Conservation (phyloP, 1,284 basidiomycete genomes). For the Schizophyllum amplum region DNA sequence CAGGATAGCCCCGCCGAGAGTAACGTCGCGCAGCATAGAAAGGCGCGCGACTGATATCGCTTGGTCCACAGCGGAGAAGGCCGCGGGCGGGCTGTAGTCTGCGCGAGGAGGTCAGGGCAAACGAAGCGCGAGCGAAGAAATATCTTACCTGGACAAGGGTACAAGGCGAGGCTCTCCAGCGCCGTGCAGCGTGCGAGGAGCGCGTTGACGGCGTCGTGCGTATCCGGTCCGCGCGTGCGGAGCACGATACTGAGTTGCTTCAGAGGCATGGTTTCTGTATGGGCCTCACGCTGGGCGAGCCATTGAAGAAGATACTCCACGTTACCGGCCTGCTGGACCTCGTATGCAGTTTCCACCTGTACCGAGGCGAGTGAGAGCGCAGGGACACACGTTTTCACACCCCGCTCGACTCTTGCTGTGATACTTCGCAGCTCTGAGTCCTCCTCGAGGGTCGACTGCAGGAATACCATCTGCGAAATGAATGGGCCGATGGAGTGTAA, state of each 20-base stretch:
- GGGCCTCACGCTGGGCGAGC: background rate
- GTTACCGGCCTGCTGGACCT: background rate
- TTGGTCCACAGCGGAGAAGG: background rate
- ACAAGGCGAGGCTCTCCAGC: background rate
- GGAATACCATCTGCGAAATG: background rate
- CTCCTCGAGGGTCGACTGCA: background rate
- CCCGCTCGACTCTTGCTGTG: background rate
- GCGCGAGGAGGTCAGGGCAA: background rate
- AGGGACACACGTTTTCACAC: background rate
- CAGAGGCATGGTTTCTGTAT: background rate
- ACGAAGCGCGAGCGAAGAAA: background rate
- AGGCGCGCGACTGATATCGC: background rate
- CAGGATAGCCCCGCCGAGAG: background rate
- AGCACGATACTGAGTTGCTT: background rate
- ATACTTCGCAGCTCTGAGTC: background rate
- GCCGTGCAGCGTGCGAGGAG: background rate
- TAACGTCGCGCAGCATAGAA: background rate
- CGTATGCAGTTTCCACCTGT: background rate
- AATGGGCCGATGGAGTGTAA: background rate
- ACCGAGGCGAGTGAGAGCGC: background rate
- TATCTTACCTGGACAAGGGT: background rate
- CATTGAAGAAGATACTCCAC: background rate
- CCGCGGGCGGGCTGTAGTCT: background rate
- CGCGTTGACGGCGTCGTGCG: background rate
- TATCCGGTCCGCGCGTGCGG: background rate